Conservation (phyloP, 805 yeast species). For the Grigorovia yakushimaensis region DNA sequence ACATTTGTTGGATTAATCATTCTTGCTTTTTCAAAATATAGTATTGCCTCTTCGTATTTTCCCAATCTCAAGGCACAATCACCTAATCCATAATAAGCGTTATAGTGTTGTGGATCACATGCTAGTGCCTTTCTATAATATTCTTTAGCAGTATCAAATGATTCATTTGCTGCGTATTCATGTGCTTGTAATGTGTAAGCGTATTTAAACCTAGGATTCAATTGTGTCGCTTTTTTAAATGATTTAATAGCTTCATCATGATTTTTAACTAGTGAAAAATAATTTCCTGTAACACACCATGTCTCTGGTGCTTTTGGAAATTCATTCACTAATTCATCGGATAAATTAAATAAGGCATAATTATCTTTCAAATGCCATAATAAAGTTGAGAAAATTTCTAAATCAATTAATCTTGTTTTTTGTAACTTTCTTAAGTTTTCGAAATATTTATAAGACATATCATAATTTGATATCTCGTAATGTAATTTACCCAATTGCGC, state of each 20-base stretch:
- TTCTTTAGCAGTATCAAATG: constrained; percentile 79
- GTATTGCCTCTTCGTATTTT: constrained; percentile 71
- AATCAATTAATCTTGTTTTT: constrained; percentile 71
- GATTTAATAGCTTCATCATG: constrained; percentile 85
- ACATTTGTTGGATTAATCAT: constrained; percentile 85
- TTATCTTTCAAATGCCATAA: constrained; percentile 88
- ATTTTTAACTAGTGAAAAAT: constrained; percentile 73
- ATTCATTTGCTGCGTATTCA: constrained; percentile 79
- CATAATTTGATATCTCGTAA: constrained; percentile 81
- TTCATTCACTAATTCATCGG: constrained; percentile 67
- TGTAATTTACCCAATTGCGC: constrained; percentile 71
- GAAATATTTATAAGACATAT: constrained; percentile 59
- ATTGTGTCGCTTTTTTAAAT: constrained; percentile 64
- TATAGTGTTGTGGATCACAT: constrained; percentile 75
- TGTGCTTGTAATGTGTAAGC: constrained; percentile 93
- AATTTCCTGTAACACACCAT: constrained; percentile 88
- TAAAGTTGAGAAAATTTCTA: constrained; percentile 85
- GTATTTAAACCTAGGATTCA: constrained; percentile 66
- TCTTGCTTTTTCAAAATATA: constrained; percentile 78
- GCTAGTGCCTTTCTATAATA: constrained; percentile 72
- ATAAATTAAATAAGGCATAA: constrained; percentile 65
- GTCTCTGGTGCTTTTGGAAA: constrained; percentile 65
- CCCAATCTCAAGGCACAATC: constrained; percentile 87
- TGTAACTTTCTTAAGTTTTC: constrained; percentile 54
- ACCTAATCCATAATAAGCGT: constrained; percentile 93